Base-by-base conservation (phyloP, 2,329 filamentous ascomycete genomes). In the Penicillium sp. region DNA sequence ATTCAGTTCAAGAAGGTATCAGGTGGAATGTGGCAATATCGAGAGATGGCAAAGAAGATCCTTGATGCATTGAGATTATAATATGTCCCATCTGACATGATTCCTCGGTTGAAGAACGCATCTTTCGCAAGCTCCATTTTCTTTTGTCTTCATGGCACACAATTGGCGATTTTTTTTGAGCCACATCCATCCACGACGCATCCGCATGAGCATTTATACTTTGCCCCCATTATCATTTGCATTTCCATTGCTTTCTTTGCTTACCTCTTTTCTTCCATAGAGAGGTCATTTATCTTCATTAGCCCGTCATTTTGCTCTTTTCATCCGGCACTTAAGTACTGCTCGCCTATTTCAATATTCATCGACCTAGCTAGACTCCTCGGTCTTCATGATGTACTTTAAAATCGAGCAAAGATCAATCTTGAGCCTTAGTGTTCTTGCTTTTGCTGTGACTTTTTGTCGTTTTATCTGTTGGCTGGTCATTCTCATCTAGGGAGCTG, bases 1-100 rank as follows among this genome's bases (percentile, higher is more conserved):
- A 92, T 99, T 58, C 94, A 97, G 72, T 99, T 99, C 79, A 99
- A 99, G 81, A 91, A 94, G 70, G 87, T 97, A 63, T 85, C 90
- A 53, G 93, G 94, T 34, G 93, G 95, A 56, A 97, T 94, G 55
- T 97, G 93, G 92, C 92, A 97, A 74, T 99, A 96, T 77, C 96
- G 97, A 79, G 93, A 90, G 68, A 95, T 97, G 91, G 94, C 94
- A 34, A 92, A 96, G 74, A 91, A 91, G 66, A 97, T 99, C 66
- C 79, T 99, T 63, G 85, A 88, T 68, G 91, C 94, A 71, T 77
- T 99, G 63, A 86, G 86, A 69, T 81, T 97, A 59, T 96, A 76
- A 78, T 23, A 40, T 32, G 30, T 53, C 30, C 36, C 46, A 52
- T 48, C 47, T 44, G 40, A 44, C 45, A 42, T n/a, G 32, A 59